Evolutionary conservation across 1,139 yeast genomes (phyloP), one percentile per base, ranked within the genome.

Genomic region (Hyphopichia burtonii): DNA sequence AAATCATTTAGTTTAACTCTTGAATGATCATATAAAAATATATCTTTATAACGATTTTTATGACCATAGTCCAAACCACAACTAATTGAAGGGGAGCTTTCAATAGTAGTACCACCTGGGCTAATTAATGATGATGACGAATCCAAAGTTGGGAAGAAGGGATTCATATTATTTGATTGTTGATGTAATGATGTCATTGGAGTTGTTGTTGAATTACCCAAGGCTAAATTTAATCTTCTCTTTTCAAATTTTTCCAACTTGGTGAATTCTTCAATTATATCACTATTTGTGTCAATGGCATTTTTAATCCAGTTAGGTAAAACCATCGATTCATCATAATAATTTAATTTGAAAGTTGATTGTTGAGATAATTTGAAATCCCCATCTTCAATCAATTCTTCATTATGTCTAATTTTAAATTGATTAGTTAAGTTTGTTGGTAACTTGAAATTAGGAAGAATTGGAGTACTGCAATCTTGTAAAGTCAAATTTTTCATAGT

Each of bases 21-120:
- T 11, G 93, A 78, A 54, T 86, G 90, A 51, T 86, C 93, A 60
- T 80, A 88, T n/a, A 94, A 84, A 53, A 86, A 75, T 39, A 88
- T 85, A 58, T 88, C 90, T 48, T 86, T 82, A 65, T 88, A 88
- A 44, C 96, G 64, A 61, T 88, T 88, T 58, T 87, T 82, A 49
- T 74, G 70, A 14, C 95, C 94, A 44, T 76, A 74, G 58, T 87
- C 95, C 41, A 87, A 78, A 2, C 95, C 96, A 22, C 64, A 51
- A 48, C 69, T 65, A 34, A 72, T 65, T 9, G 53, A 51, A 10
- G 67, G 66, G 20, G 56, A 45, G 12, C 41, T 52, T 39, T 51
- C 60, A 36, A 18, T 14, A 8, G 34, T 32, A 10, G 39, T 33
- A 12, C 36, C 38, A 15, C 41, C 37, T n/a, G 43, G 36, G 16